These are phyloP conservation scores for Aspergillus terreus DNA, from an alignment of 2,329 filamentous ascomycete genomes.

Conservation along the genomic window DNA sequence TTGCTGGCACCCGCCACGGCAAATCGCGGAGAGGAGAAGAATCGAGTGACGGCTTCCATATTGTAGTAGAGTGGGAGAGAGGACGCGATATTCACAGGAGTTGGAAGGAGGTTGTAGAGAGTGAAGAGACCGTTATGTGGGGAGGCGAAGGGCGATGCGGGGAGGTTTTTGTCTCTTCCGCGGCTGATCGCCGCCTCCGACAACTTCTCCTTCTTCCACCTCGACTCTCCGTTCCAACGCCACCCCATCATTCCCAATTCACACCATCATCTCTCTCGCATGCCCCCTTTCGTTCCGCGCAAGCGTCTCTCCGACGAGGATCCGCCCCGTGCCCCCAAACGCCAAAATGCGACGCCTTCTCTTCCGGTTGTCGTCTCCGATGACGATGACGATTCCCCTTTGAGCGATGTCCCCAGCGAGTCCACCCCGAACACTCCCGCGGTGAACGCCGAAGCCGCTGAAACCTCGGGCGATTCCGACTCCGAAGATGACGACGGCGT, in stretches of 20 bases:
- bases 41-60: conserved; percentile 61
- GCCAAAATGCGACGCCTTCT: conserved; percentile 26
- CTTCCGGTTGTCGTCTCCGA: conserved; percentile 20
- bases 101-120: not conserved
- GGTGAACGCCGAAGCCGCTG: conserved; percentile 39
- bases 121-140: not conserved
- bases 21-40: conserved; percentile 76
- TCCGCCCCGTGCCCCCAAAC: conserved; percentile 31
- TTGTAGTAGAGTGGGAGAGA: not conserved
- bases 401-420: conserved; percentile 33
- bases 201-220: not conserved
- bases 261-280: conserved; percentile 19
- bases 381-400: conserved; percentile 30
- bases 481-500: conserved; percentile 43
- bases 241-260: conserved; percentile 4
- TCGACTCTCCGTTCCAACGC: conserved; percentile 10
- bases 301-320: conserved; percentile 38
- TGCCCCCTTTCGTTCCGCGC: conserved; percentile 46
- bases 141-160: not conserved
- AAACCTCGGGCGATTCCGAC: conserved; percentile 52
- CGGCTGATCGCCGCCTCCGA: not conserved
- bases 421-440: not conserved
- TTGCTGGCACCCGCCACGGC: conserved; percentile 88
- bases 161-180: not conserved
- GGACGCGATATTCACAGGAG: not conserved